Base-by-base conservation (phyloP, 345 rosid species). In the Trapa bicornis region DNA sequence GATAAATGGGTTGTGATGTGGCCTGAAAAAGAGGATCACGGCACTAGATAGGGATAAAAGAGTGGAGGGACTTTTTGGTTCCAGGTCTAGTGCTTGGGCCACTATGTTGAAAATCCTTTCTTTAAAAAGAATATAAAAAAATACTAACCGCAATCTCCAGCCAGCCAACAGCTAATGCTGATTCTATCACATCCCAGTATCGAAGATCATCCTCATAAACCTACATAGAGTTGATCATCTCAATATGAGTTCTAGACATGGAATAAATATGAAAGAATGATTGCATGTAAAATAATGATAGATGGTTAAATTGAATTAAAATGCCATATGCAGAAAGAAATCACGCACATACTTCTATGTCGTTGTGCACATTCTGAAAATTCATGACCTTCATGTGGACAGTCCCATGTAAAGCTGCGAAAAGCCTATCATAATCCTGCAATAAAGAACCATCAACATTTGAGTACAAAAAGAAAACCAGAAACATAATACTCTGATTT, bases 161-260 rank as follows among this genome's bases (percentile, higher is more conserved):
- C 97, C 97, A 94, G 70, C 99, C 99, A 78, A 94, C 85, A 48
- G 94, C 87, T 42, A 90, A 71, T 41, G 89, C 94, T 47, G 96
- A 88, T 60, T 87, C 73, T 77, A 88, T 81, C 67, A 87, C 86
- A 74, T 84, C 92, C 98, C 98, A 93, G 71, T 87, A 93, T 76
- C 74, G 83, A 56, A 88, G 80, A 77, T 86, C 78, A 73, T 90
- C 89, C 80, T 90, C 97, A 65, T 87, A 70, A 37, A 78, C 89
- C 98, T 93, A 79, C 75, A 70, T n/a, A 53, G 16, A 2, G 37
- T 58, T 8, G 63, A 32, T 35, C 63, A 58, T 3, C 63, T 17
- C 15, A 29, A 58, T 4, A 32, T 10, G 38, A 8, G 3, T 58
- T 10, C 63, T 3, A 5, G 35, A 57, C 8, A 33, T 22, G 29